Percentiles rank a stretch among this genome's conserved stretches.
These are phyloP conservation scores for Boletus rufocinnamomeus DNA, from an alignment of 768 basidiomycete species.

Conservation along the genomic window DNA sequence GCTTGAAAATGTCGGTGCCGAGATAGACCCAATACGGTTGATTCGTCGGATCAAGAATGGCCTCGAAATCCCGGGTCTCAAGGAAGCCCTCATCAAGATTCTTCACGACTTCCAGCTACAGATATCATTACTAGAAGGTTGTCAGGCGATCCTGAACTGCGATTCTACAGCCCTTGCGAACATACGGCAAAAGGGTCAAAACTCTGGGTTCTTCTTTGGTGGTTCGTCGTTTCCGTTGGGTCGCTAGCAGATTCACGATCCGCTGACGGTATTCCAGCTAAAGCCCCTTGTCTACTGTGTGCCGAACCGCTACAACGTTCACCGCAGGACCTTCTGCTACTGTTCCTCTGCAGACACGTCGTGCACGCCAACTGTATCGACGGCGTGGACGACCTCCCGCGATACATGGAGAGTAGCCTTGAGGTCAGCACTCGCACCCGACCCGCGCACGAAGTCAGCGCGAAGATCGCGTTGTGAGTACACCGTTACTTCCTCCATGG, in stretches of 20 bases:
- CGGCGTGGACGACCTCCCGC: conserved; percentile 63
- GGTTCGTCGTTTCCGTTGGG: conserved; percentile 46
- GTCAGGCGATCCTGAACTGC: conserved; percentile 80
- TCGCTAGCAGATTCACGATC: neutral
- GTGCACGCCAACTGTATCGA: conserved; percentile 80
- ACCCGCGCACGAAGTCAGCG: conserved; percentile 51
- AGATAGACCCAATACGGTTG: conserved; percentile 92
- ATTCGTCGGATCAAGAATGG: conserved; percentile 96
- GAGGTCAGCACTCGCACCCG: conserved; percentile 43
- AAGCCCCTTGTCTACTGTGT: conserved; percentile 70
- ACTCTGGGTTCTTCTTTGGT: conserved; percentile 74
- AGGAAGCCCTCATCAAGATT: conserved; percentile 94
- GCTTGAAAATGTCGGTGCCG: conserved; percentile 93
- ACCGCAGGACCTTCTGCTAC: conserved; percentile 60
- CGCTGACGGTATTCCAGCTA: conserved; percentile 43
- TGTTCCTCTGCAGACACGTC: conserved; percentile 88
- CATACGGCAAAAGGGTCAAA: conserved; percentile 73
- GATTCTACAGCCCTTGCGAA: conserved; percentile 76
- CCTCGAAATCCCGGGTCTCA: conserved; percentile 92
- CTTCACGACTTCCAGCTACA: conserved; percentile 95
- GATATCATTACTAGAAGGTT: conserved; percentile 90
- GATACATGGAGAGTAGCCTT: conserved; percentile 54
- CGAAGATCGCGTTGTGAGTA: conserved; percentile 78
- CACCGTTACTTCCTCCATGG: neutral
- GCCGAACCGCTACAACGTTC: conserved; percentile 54